Base-by-base conservation (phyloP, 768 basidiomycete genomes). In the Leucocoprinus leucothites region DNA sequence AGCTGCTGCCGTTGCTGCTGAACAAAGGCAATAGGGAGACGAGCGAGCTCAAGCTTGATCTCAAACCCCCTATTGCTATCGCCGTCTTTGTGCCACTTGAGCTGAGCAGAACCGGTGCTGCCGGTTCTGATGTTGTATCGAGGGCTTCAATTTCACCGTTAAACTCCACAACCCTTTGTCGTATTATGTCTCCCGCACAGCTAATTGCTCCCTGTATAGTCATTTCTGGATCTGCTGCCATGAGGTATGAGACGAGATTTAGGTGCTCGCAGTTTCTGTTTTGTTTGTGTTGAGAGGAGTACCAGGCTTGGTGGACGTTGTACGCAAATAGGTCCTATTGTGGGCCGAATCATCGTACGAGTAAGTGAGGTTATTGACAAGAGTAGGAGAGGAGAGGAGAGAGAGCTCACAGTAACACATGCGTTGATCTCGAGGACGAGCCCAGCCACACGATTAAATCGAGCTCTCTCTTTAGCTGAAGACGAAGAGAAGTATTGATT, bases 241-340 rank as follows among this genome's bases (percentile, higher is more conserved):
- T 40, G 9, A 56, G 38, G 28, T 31, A 56, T 8, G 47, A 34
- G 16, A 56, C 13, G 7, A 56, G 38, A 18, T 56, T 56, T 5
- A 56, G 31, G 22, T 56, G 54, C 40, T 26, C 31, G 25, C 35
- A 34, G 16, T 36, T 21, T 9, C 16, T 38, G 19, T 41, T 24
- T 4, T 2, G 8, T 6, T 9, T 40, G n/a, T 47, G 31, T 40
- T 19, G 38, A 3, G 9, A 35, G 16, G 38, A 31, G 16, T 48
- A 26, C 54, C 54, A 56, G 28, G 54, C 54, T 56, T 56, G 54
- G 22, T 56, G 54, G n/a, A 56, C 35, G 16, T 56, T 56, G n/a
- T 44, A 56, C 5, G 47, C 54, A 11, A 56, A 56, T 21, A 56
- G 25, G 13, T 56, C 54, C 54, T 53, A 16, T n/a, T n/a, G n/a